Conservation (phyloP, 371 early-diverging fungal species). For the Funneliformis caledonium region DNA sequence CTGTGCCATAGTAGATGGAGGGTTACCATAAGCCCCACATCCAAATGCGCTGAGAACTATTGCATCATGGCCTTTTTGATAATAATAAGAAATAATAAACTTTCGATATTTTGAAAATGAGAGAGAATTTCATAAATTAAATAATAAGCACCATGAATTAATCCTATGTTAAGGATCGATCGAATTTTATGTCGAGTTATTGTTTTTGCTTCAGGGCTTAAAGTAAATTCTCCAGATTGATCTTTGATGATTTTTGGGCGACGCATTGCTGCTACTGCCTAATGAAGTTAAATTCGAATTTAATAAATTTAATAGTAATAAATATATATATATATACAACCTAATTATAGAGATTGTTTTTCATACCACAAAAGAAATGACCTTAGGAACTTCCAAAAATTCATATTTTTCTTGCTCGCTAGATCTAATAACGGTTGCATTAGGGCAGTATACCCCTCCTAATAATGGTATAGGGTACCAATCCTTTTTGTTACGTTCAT, state of each 20-base stretch:
- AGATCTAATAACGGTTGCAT: conserved; percentile 50
- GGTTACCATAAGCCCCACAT: conserved; percentile 51
- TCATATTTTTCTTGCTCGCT: conserved; percentile 43
- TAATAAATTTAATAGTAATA: not conserved
- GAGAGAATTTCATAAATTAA: not conserved
- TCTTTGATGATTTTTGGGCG: conserved; percentile 17
- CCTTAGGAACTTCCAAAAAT: conserved; percentile 49
- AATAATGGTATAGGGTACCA: conserved; percentile 51
- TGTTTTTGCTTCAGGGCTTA: not conserved
- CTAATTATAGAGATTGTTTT: not conserved
- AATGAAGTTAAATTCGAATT: not conserved
- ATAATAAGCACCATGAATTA: conserved; percentile 27
- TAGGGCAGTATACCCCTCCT: conserved; percentile 52
- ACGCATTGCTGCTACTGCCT: conserved; percentile 40
- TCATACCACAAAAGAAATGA: conserved; percentile 51
- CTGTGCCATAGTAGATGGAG: conserved; percentile 46
- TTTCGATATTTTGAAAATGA: not conserved
- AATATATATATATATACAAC: not conserved
- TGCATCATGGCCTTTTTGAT: conserved; percentile 46
- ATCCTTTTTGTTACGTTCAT: conserved; percentile 46
- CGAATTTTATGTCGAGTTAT: conserved; percentile 34
- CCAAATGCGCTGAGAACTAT: conserved; percentile 54
- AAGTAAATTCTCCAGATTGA: not conserved
- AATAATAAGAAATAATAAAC: not conserved
- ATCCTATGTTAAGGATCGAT: conserved; percentile 41